Conservation (phyloP, 1,139 yeast genomes). For the Pichia sorboxylosa region DNA sequence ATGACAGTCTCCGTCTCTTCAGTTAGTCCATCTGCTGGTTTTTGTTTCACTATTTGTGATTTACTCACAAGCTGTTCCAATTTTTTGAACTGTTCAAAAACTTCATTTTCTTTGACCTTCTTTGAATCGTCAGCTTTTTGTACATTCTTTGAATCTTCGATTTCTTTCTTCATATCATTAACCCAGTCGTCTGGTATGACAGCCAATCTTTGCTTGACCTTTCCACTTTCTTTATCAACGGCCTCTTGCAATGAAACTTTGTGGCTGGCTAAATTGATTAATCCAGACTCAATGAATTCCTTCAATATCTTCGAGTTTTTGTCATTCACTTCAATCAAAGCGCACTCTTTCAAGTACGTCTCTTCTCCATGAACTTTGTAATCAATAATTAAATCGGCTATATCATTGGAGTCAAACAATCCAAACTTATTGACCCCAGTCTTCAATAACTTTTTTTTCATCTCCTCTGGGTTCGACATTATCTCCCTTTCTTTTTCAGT, state of each 20-base stretch:
- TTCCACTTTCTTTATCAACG: conserved; percentile 9
- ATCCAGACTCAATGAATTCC: conserved; percentile 12
- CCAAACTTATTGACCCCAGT: conserved; percentile 10
- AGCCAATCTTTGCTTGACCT: conserved; percentile 16
- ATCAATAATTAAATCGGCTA: conserved; percentile 16
- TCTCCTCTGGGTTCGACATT: conserved; percentile 4
- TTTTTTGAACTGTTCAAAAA: conserved; percentile 12
- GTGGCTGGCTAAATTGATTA: conserved; percentile 16
- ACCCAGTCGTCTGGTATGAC: conserved; percentile 17
- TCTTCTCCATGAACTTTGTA: conserved; percentile 11
- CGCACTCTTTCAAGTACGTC: conserved; percentile 4
- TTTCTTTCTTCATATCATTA: conserved; percentile 4
- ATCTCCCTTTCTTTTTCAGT: conserved; percentile 9
- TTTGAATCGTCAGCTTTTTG: conserved; percentile 1
- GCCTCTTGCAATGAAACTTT: conserved; percentile 13
- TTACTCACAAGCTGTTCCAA: conserved; percentile 12
- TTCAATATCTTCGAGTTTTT: conserved; percentile 11
- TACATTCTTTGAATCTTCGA: conserved; percentile 2
- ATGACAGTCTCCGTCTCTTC: conserved; percentile 6
- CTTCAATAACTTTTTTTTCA: conserved; percentile 7
- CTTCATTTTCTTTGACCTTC: conserved; percentile 7
- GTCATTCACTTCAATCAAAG: conserved; percentile 10
- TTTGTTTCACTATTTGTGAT: conserved; percentile 9
- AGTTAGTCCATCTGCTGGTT: conserved; percentile 2
- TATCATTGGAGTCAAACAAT: conserved; percentile 11